Base-by-base conservation (phyloP, 768 basidiomycete genomes). In the Boletus tomentosulus region DNA sequence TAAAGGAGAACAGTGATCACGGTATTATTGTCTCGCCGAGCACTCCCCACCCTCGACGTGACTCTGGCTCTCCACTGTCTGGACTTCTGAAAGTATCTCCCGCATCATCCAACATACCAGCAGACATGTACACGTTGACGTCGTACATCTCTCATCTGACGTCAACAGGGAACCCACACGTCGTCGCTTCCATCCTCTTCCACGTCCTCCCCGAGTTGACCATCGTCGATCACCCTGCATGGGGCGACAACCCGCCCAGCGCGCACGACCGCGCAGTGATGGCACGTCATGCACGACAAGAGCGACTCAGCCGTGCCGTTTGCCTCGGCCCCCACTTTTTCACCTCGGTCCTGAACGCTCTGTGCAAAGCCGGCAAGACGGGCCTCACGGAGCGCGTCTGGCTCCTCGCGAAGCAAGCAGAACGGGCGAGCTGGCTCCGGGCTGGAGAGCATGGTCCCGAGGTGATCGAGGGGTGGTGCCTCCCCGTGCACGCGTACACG, bases 401-500 rank as follows among this genome's bases (percentile, higher is more conserved):
- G 82, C 58, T 74, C 13, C 72, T 85, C 22, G 86, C 82, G 9
- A 76, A 77, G 59, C 70, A 76, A 54, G 86, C 85, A 0, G 84
- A 89, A 62, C 68, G 64, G 33, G 69, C 68, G 27, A 89, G 86
- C 56, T 82, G 80, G 76, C 49, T 61, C 1, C 58, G 31, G 31
- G n/a, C 19, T 9, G 62, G 65, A 7, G 56, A 59, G 19, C 57
- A 59, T 9, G 57, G 64, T 15, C 60, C 60, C 16, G 57, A 68
- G 24, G 43, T 57, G 22, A 52, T 48, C 28, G 52, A 71, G 43
- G 82, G 85, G 0, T 93, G 89, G 89, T 74, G 74, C 50, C 68
- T 92, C 19, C 80, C 84, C 8, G 69, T 84, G 3, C 74, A 83
- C 9, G 82, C 86, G 1, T 92, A 89, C 64, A 91, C 87, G 2